Conservation (phyloP, 768 basidiomycete genomes). For the Auricularia sp. region DNA sequence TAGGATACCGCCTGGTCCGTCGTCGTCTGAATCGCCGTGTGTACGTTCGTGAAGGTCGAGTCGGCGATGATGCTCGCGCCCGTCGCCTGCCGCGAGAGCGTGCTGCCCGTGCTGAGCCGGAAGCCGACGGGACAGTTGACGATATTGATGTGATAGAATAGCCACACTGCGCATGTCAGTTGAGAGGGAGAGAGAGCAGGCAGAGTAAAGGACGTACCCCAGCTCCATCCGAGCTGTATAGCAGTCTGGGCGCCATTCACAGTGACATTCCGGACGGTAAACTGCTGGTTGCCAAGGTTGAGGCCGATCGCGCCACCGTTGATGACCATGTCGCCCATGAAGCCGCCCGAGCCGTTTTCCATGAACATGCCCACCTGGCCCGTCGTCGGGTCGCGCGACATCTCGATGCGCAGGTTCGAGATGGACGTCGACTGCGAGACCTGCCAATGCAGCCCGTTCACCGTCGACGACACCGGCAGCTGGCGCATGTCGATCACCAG, state of each 20-base stretch:
- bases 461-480: slow-evolving; percentile 5
- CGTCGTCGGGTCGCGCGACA: slow-evolving; percentile 13
- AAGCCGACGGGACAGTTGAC: slow-evolving; percentile 44
- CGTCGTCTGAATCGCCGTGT: neutral
- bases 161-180: slow-evolving; percentile 20
- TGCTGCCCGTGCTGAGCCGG: slow-evolving; percentile 44
- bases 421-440: slow-evolving; percentile 32
- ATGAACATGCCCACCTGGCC: slow-evolving; percentile 11
- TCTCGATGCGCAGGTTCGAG: slow-evolving; percentile 51
- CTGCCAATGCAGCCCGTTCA: slow-evolving; percentile 8
- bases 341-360: slow-evolving; percentile 14
- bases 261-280: slow-evolving; percentile 50
- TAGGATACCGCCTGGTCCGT: neutral
- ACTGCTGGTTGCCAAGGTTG: slow-evolving; percentile 60
- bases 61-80: neutral
- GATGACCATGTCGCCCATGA: slow-evolving; percentile 17
- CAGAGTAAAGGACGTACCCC: slow-evolving; percentile 17
- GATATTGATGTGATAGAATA: slow-evolving; percentile 45
- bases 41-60: neutral
- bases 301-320: slow-evolving; percentile 2
- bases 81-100: neutral
- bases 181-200: too few species aligned
- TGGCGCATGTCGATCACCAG: slow-evolving; percentile 8
- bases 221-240: slow-evolving; percentile 20
- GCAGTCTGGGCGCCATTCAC: slow-evolving; percentile 40